Base-by-base conservation (phyloP, 2,329 filamentous ascomycete species). In the Onygenales sp. region DNA sequence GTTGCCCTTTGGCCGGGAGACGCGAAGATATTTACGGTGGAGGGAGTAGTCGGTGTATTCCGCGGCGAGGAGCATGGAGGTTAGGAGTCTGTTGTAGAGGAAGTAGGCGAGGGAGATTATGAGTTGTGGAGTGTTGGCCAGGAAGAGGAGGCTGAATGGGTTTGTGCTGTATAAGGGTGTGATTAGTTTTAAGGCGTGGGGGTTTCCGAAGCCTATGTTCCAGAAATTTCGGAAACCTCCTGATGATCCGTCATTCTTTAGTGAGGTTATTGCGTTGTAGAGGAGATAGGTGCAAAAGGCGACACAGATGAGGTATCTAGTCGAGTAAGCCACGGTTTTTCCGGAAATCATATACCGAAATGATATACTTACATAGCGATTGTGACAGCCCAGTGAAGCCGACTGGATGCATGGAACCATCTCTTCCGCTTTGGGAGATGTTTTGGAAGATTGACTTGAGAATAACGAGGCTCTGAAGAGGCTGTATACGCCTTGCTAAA, bases 1-100 rank as follows among this genome's bases (percentile, higher is more conserved):
- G 9, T 34, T 34, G 2, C 47, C 47, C 17, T 32, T 34, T n/a
- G 48, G 48, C 10, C 37, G 17, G 39, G 71, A 73, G 1, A 77
- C 74, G 1, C 74, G 69, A 2, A 78, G 62, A 0, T 70, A 54
- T 45, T 74, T 74, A 7, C 70, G 64, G 11, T 63, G 45, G 0
- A 58, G 47, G 3, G 67, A 67, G 59, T 74, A 75, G 1, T 61
- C 58, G 45, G 65, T 73, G 66, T 74, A 83, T 61, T 83, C 80
- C 9, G 64, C 58, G 0, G 71, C 72, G 0, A 76, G 62, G 1
- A 75, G 65, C 64, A 80, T 77, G 10, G 62, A 67, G 1, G 75
- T 81, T 36, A 67, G 58, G 7, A 71, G 54, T n/a, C 61, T 54
- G 49, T 72, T 72, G 56, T 63, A 63, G 7, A 62, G 43, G 42